Base-by-base conservation (phyloP, 495 filamentous ascomycete species). In the Penicillium antarcticum region DNA sequence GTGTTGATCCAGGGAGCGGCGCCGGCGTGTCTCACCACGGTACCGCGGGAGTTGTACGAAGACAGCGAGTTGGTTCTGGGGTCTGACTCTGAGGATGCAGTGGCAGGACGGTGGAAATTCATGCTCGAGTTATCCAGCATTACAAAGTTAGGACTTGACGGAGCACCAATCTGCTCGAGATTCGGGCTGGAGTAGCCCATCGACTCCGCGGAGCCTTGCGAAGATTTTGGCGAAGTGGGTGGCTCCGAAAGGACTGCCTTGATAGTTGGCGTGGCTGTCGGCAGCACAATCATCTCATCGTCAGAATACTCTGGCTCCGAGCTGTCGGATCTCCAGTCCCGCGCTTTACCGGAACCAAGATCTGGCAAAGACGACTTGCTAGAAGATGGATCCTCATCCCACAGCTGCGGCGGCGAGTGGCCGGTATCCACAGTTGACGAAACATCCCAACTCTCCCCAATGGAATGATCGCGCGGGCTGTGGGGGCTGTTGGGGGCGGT, bases 41-140 rank as follows among this genome's bases (percentile, higher is more conserved):
- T 81, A 19, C 76, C 76, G n/a, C 75, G 55, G 1, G 77, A 79
- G 40, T 78, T 73, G 39, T 68, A 58, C 1, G 77, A 80, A 0
- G 72, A 76, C 6, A 79, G 48, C 1, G 77, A 79, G 41, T 75
- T 73, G 0, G 69, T 69, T 14, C 72, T 66, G 0, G 66, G 67
- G 6, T 62, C 67, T 2, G 71, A 67, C 13, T 73, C 70, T 0
- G 72, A 71, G 1, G 67, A 70, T 13, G 65, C 67, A 2, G 66
- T 61, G 7, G 64, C 68, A 21, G 65, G 57, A 11, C 56, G 64
- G n/a, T 69, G 57, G 34, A 75, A 69, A 40, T 71, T 71, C 16
- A 69, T 45, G 48, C 74, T 77, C 12, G 74, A 77, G 29, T 65
- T 75, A 48, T 75, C 69, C 51, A 71, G 51, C 4, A 68, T 61